Percentiles rank a stretch among this genome's conserved stretches.
These are phyloP conservation scores for Dictyophora rubrovolvata DNA, from an alignment of 768 basidiomycete genomes.

Conservation along the genomic window DNA sequence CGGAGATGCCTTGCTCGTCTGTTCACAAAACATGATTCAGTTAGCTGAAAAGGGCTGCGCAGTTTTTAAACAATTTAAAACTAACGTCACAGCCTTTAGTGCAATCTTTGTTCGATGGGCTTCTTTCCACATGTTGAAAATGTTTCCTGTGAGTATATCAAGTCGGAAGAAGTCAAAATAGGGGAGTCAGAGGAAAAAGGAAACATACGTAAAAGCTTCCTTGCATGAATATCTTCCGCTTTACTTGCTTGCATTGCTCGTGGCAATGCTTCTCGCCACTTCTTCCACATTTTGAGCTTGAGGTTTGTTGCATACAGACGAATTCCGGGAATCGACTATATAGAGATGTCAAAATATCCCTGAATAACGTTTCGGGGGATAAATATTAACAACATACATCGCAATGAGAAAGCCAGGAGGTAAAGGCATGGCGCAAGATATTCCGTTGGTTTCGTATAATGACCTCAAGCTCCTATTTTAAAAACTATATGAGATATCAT, in stretches of 20 bases:
- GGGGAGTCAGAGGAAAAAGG: neutral
- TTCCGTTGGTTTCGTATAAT: conserved; percentile 48
- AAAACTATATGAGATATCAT: neutral
- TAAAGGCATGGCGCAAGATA: conserved; percentile 56
- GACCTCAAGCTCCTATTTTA: conserved; percentile 47
- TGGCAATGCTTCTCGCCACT: conserved; percentile 65
- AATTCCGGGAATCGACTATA: conserved; percentile 68
- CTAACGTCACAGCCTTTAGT: conserved; percentile 77
- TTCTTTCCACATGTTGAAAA: conserved; percentile 58
- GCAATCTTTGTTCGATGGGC: conserved; percentile 59
- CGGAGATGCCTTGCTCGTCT: conserved; percentile 79
- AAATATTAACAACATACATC: conserved; percentile 34
- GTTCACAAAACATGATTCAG: neutral
- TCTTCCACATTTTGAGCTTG: conserved; percentile 52
- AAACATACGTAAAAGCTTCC: conserved; percentile 46
- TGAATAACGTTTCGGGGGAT: neutral
- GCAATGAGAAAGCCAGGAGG: conserved; percentile 66
- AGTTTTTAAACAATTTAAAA: conserved; percentile 18
- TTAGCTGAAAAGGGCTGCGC: conserved; percentile 11
- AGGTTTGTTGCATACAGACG: conserved; percentile 55
- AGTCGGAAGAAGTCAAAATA: conserved; percentile 4
- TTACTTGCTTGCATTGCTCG: conserved; percentile 51
- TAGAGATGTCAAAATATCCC: neutral
- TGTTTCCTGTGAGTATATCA: conserved; percentile 30
- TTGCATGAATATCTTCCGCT: conserved; percentile 53